These are phyloP conservation scores for Diaporthe sp. DNA, from an alignment of 2,329 filamentous ascomycete species.

Conservation along the genomic window DNA sequence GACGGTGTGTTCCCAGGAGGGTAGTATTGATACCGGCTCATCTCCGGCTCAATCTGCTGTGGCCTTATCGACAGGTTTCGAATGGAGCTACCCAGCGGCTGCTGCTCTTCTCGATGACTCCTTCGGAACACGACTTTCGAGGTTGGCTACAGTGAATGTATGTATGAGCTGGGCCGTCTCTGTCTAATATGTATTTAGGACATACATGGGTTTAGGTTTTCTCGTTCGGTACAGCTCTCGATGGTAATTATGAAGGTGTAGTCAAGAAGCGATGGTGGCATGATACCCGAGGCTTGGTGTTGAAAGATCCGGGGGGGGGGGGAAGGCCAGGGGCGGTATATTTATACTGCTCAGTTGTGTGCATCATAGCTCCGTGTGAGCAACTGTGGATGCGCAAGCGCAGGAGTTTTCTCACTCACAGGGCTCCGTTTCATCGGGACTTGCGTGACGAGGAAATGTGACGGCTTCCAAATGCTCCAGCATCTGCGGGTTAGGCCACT, in stretches of 20 bases:
- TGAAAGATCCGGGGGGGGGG: not conserved
- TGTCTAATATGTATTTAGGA: not conserved
- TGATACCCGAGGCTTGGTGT: not conserved
- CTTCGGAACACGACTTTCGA: not conserved
- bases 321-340: not conserved
- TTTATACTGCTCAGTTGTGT: not conserved
- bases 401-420: not conserved
- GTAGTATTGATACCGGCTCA: not conserved
- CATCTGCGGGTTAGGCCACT: too few species aligned
- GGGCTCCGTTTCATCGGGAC: not conserved
- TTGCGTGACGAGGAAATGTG: not conserved
- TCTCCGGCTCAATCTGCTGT: not conserved
- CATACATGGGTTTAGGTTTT: not conserved
- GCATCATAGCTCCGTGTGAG: not conserved
- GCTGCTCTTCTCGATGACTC: not conserved
- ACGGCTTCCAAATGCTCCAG: not conserved
- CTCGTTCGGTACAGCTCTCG: not conserved
- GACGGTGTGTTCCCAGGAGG: not conserved
- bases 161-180: not conserved
- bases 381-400: not conserved
- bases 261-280: not conserved
- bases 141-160: not conserved
- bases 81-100: not conserved
- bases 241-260: not conserved
- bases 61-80: rapidly evolving